Evolutionary conservation across 1,139 yeast species (phyloP), one percentile per base, ranked within the genome.

Genomic region (Suhomyces bokatorum): DNA sequence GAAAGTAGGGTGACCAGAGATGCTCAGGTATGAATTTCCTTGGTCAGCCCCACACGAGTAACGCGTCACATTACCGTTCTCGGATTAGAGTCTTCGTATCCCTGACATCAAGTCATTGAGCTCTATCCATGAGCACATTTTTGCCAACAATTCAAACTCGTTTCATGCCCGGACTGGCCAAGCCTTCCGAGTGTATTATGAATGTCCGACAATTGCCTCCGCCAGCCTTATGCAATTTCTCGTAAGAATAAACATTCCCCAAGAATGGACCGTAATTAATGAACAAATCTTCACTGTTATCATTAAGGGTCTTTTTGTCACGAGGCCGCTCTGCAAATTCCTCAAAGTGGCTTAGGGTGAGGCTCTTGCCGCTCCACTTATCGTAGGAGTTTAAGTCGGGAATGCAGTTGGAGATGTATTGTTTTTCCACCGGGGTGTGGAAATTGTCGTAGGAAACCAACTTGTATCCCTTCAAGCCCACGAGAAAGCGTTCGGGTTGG

Each of bases 381-480:
- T 73, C 78, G 50, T 48, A 72, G 12, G 76, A 66, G 49, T 71
- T 70, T 44, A 73, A 61, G 39, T 57, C 62, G 4, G 77, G 76
- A 20, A 72, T 56, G 53, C 78, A 71, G 46, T 67, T 66, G 42
- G 68, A 64, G 16, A 73, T 69, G 52, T 65, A 70, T 48, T 63
- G 68, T 45, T 66, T 67, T 45, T 73, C 77, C 32, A 63, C 49
- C 3, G 63, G 49, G 32, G 64, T 56, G 49, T 62, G 65, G 36
- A 42, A 49, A 39, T 53, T 54, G n/a, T 67, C 71, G 37, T 53
- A 52, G 13, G 66, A 60, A 17, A 51, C 50, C 20, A 68, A 56
- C 34, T 57, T 55, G 37, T 44, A 52, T 11, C 59, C 58, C 36
- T 55, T 49, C 17, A 66, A 49, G n/a, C 47, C 32, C 28, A 48